Conservation (phyloP, 495 filamentous ascomycete genomes). For the Penicillium argentinense region DNA sequence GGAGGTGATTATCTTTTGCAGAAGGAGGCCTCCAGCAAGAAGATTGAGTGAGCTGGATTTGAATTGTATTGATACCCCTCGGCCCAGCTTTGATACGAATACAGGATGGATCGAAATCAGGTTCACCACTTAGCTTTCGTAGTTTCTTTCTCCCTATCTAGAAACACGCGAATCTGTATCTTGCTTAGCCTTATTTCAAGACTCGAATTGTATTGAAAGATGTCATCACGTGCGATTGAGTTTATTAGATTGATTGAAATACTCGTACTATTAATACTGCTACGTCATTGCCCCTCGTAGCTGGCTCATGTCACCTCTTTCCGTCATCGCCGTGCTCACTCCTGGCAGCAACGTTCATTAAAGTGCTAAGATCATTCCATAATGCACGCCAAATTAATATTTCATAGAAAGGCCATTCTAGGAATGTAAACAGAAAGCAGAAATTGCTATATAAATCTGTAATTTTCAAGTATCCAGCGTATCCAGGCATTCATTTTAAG, state of each 20-base stretch:
- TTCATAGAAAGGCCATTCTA: not conserved
- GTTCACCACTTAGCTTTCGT: not conserved
- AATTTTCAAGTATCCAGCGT: not conserved
- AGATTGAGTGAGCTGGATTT: slow-evolving; percentile 12
- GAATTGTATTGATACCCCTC: too few relatives aligned
- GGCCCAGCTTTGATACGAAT: too few relatives aligned
- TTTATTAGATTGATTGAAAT: not conserved
- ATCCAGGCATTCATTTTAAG: not conserved
- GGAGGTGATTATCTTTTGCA: slow-evolving; percentile 25
- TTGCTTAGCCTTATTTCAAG: not conserved
- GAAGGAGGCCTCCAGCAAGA: slow-evolving; percentile 7
- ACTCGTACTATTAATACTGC: too few relatives aligned
- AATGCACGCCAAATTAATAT: too few relatives aligned
- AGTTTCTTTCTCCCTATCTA: not conserved
- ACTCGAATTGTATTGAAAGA: not conserved
- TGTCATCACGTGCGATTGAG: not conserved
- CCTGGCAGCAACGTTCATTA: too few relatives aligned
- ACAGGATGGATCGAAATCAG: not conserved
- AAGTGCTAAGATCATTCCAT: too few relatives aligned
- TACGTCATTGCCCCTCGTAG: not conserved
- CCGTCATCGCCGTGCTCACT: too few relatives aligned
- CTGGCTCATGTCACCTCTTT: too few relatives aligned
- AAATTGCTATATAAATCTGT: not conserved
- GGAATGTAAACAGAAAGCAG: not conserved
- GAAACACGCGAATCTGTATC: not conserved